Evolutionary conservation across 208 protist species (phyloP).

Genomic region (Trypanosoma lewisi): DNA sequence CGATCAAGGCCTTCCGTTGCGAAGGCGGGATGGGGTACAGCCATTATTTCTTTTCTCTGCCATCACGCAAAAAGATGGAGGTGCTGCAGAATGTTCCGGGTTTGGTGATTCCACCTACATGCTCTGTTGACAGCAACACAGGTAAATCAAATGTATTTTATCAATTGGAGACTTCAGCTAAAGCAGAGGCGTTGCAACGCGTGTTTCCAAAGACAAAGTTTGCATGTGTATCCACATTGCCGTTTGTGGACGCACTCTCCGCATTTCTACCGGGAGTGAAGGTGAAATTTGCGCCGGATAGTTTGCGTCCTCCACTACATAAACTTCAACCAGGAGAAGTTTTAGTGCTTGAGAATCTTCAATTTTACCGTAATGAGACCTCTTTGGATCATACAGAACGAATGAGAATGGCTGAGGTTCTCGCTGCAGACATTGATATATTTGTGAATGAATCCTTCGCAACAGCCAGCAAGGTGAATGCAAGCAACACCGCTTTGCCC

Average conservation of each 20-base stretch:
- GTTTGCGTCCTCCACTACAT: constrained; percentile 40
- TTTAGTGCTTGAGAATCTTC: constrained; percentile 75
- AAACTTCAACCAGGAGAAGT: constrained; percentile 46
- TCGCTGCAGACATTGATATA: constrained; percentile 55
- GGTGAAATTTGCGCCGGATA: constrained; percentile 62
- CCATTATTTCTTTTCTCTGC: constrained; percentile 57
- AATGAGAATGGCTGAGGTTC: constrained; percentile 51
- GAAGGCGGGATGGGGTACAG: constrained; percentile 67
- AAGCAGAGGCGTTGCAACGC: constrained; percentile 34
- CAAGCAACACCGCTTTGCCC: constrained; percentile 69
- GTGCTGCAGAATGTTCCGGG: constrained; percentile 42
- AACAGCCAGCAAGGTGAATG: constrained; percentile 42
- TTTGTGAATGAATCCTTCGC: constrained; percentile 86
- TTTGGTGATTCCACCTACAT: constrained; percentile 19
- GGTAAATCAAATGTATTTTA: constrained; percentile 61
- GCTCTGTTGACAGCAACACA: constrained; percentile 27
- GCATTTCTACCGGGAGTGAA: constrained; percentile 42
- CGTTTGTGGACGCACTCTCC: constrained; percentile 52
- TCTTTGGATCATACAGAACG: constrained; percentile 47
- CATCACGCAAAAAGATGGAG: constrained; percentile 45
- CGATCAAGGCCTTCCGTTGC: constrained; percentile 56
- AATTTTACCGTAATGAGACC: constrained; percentile 76
- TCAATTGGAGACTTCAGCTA: constrained; percentile 44
- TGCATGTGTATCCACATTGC: constrained; percentile 39
- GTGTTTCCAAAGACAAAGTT: constrained; percentile 50